A percentile compares a stretch with the other conserved stretches of the same genome.
phyloP scores from a whole-genome alignment of 2,329 filamentous ascomycete species.

The Biscogniauxia marginata region DNA sequence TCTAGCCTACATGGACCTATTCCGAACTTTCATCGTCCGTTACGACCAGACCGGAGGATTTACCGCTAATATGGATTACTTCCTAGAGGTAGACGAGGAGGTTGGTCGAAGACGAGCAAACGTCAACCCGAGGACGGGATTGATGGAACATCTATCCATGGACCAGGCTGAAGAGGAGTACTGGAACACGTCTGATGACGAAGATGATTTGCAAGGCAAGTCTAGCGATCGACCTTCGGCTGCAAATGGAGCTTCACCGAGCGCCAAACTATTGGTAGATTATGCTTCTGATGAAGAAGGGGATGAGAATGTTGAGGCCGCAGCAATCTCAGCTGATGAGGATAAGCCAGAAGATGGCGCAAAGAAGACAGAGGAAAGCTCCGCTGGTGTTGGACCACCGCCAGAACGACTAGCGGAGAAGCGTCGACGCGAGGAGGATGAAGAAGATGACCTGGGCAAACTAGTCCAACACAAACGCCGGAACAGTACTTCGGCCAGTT shows the following conservation, averaged over 20 bases:
- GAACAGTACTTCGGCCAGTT: constrained; percentile 53
- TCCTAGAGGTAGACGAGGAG: constrained; percentile 67
- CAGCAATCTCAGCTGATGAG: constrained; percentile 35
- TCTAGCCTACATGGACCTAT: constrained; percentile 83
- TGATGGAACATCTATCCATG: constrained; percentile 68
- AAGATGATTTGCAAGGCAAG: constrained; percentile 60
- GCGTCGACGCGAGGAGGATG: constrained; percentile 85
- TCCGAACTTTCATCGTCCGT: constrained; percentile 69
- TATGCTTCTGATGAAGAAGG: constrained; percentile 92
- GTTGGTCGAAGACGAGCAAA: constrained; percentile 41
- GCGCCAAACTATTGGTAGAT: constrained; percentile 76
- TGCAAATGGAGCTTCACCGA: constrained; percentile 62
- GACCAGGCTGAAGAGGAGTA: constrained; percentile 90
- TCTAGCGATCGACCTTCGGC: constrained; percentile 35
- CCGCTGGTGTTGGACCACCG: constrained; percentile 51
- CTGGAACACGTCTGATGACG: constrained; percentile 86
- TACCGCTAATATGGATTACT: constrained; percentile 66
- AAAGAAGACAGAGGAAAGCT: constrained; percentile 34
- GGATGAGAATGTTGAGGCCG: constrained; percentile 58
- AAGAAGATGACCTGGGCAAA: constrained; percentile 89
- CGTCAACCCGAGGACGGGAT: constrained; percentile 51
- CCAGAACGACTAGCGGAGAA: constrained; percentile 85
- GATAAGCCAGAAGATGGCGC: constrained; percentile 30
- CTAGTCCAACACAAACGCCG: constrained; percentile 66
- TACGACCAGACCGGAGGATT: constrained; percentile 79